These are phyloP conservation scores for Coprinopsis sp. DNA, from an alignment of 768 basidiomycete genomes.

Conservation along the genomic window DNA sequence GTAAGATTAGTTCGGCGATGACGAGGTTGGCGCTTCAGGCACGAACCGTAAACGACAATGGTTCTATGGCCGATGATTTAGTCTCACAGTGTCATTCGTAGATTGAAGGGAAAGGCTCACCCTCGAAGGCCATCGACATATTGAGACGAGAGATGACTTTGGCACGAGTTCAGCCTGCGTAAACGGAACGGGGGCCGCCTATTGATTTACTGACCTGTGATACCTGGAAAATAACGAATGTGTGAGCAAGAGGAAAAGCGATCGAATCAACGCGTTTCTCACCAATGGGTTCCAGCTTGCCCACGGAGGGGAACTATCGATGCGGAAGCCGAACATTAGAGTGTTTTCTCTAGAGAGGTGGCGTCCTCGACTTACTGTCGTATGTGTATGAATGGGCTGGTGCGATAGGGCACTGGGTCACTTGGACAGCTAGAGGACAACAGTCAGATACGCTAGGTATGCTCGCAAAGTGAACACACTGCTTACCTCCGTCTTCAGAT, in stretches of 20 bases:
- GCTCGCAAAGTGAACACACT: neutral
- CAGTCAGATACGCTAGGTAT: neutral
- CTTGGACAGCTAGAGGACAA: constrained; percentile 5
- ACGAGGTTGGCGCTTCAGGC: neutral
- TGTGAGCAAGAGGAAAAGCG: neutral
- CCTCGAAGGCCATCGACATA: constrained; percentile 25
- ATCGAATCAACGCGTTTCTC: neutral
- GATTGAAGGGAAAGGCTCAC: constrained; percentile 19
- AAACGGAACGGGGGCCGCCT: neutral
- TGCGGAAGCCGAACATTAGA: constrained; percentile 1
- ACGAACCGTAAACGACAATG: constrained; percentile 23
- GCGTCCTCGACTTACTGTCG: constrained; percentile 12
- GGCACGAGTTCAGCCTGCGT: neutral
- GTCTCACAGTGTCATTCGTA: constrained; percentile 13
- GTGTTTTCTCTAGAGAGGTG: neutral
- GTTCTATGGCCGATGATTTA: neutral
- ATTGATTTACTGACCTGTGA: constrained; percentile 15
- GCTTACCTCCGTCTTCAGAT: constrained; percentile 40
- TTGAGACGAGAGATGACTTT: constrained; percentile 19
- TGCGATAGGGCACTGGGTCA: constrained; percentile 15
- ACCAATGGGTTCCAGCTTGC: constrained; percentile 12
- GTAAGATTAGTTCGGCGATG: constrained; percentile 14
- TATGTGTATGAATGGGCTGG: constrained; percentile 17
- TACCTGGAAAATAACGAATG: constrained; percentile 7
- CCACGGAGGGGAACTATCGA: constrained; percentile 13